These are phyloP conservation scores for Irpex lacteus DNA, from an alignment of 1,284 basidiomycete species.

Conservation along the genomic window DNA sequence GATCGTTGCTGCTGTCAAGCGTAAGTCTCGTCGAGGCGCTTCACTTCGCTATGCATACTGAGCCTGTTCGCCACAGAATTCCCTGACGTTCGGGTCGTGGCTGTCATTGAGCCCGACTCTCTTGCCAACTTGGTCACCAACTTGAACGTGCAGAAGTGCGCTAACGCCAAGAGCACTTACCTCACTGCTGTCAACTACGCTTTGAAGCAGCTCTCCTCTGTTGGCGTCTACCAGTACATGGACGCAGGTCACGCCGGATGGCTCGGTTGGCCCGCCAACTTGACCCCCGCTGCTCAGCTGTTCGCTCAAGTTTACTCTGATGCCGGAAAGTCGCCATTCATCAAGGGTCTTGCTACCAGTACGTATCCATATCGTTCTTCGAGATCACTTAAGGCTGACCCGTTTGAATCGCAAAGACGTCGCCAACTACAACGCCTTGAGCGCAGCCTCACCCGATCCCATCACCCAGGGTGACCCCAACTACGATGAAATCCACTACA, in stretches of 20 bases:
- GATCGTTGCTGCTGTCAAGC: constrained; percentile 53
- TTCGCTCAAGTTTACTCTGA: constrained; percentile 48
- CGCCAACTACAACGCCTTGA: constrained; percentile 62
- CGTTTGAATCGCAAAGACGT: constrained; percentile 36
- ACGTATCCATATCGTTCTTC: constrained; percentile 6
- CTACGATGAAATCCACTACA: constrained; percentile 63
- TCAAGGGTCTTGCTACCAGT: constrained; percentile 61
- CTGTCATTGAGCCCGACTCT: constrained; percentile 64
- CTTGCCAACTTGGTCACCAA: constrained; percentile 63
- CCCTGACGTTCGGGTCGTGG: constrained; percentile 59
- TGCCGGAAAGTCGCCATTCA: constrained; percentile 48
- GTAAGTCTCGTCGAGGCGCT: constrained; percentile 30
- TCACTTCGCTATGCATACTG: too few relatives aligned
- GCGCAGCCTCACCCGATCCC: constrained; percentile 51
- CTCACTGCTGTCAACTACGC: constrained; percentile 53
- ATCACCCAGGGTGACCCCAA: constrained; percentile 56
- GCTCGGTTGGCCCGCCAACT: constrained; percentile 67
- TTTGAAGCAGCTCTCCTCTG: constrained; percentile 49
- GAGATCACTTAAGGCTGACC: constrained; percentile 4
- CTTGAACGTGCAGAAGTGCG: constrained; percentile 54
- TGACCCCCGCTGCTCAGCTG: constrained; percentile 53
- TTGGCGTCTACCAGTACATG: constrained; percentile 58
- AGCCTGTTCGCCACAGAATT: constrained; percentile 34
- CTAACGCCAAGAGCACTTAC: constrained; percentile 51
- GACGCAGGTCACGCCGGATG: constrained; percentile 68